Base-by-base conservation (phyloP, 371 early-diverging fungal species). In the Apophysomyces sp. region DNA sequence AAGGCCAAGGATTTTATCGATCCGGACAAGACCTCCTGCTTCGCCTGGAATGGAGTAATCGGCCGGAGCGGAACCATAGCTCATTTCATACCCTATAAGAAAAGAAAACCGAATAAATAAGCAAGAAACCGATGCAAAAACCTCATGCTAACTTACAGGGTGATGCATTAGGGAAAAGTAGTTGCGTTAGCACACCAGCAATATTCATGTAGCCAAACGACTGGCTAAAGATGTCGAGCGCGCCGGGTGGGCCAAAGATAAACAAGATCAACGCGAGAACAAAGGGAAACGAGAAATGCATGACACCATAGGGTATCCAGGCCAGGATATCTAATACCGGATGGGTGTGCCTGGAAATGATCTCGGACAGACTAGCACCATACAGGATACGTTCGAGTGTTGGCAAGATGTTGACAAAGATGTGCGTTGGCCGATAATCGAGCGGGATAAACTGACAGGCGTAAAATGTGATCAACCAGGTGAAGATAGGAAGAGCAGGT, bases 221-320 rank as follows among this genome's bases (percentile, higher is more conserved):
- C 26, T 77, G 72, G 3, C 79, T 81, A 73, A 86, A 89, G 6
- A 84, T 68, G n/a, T 76, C 67, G 12, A 85, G 63, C 5, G 80
- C 73, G 4, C 84, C 81, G 0, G 81, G 77, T 5, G 84, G 86
- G 11, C 84, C 86, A 69, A 72, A 75, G 61, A 68, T 66, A 54
- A 76, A 80, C 26, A 89, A 66, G 24, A 77, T 52, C 0, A 72
- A 18, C 1, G 80, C 76, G 11, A 85, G 80, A 29, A 89, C 58
- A 52, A 85, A 82, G 2, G 89, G 88, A 21, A 87, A 77, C 4
- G 84, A 74, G 67, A 86, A 91, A 58, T 91, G 90, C 36, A 86
- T 58, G 15, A 91, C 77, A 27, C 92, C 92, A 62, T 91, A 91
- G 12, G 88, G 88, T 27, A 91, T 55, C 86, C 90, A 90, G 4